phyloP scores from a whole-genome alignment of 495 filamentous ascomycete genomes.

The Hyaloscypha variabilis region DNA sequence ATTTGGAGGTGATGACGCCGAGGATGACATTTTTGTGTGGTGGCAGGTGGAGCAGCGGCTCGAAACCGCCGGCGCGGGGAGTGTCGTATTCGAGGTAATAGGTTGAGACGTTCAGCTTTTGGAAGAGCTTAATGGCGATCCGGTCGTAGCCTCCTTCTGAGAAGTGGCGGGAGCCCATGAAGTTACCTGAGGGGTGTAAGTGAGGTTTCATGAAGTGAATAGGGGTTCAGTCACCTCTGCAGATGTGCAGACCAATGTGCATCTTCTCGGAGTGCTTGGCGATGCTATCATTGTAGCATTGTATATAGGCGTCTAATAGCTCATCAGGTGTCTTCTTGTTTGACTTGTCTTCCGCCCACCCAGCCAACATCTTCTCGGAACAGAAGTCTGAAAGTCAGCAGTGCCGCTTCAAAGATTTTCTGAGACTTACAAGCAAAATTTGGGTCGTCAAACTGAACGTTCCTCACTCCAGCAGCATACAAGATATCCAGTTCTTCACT shows the following conservation, averaged over 20 bases:
- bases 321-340: conserved; percentile 65
- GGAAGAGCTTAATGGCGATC: conserved; percentile 80
- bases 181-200: conserved; percentile 51
- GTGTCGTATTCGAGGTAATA: conserved; percentile 90
- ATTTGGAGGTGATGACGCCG: conserved; percentile 76
- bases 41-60: conserved; percentile 73
- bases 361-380: conserved; percentile 73
- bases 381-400: conserved; percentile 65
- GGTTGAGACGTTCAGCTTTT: conserved; percentile 71
- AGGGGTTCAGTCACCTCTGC: conserved; percentile 53
- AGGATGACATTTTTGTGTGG: conserved; percentile 77
- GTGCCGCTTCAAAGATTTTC: not conserved
- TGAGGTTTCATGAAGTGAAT: not conserved
- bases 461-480: conserved; percentile 70
- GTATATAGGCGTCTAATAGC: conserved; percentile 74
- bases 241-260: conserved; percentile 77
- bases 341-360: conserved; percentile 53
- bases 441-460: conserved; percentile 78
- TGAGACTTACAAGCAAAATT: conserved; percentile 70
- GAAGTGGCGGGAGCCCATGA: conserved; percentile 76
- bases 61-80: conserved; percentile 72
- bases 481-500: conserved; percentile 66
- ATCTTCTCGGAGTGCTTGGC: conserved; percentile 64
- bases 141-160: conserved; percentile 79
- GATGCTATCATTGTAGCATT: conserved; percentile 75